Conservation (phyloP, 345 rosid species). For the Camelina sativa region DNA sequence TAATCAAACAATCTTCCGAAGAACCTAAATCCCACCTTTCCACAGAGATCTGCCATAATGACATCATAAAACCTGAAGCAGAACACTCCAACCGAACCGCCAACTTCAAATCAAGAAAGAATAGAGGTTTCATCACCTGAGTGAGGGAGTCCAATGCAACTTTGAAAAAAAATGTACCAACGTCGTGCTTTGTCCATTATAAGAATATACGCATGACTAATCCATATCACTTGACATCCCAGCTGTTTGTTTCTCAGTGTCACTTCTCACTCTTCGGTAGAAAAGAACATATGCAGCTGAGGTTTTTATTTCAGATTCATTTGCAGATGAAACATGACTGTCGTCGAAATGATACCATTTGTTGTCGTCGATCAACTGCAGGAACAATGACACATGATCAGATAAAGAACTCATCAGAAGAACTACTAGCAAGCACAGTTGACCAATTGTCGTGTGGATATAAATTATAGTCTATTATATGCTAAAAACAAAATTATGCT, state of each 20-base stretch:
- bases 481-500: neutral
- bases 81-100: slow-evolving; percentile 24
- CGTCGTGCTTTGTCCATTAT: neutral
- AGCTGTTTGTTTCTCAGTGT: slow-evolving; percentile 33
- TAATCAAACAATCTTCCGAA: neutral
- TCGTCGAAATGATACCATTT: slow-evolving; percentile 97
- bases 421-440: no score
- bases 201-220: slow-evolving; percentile 12
- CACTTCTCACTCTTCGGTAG: slow-evolving; percentile 69
- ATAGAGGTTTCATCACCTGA: slow-evolving; percentile 27
- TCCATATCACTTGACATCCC: slow-evolving; percentile 33
- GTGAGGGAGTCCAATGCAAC: neutral
- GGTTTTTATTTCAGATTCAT: slow-evolving; percentile 74
- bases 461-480: no score
- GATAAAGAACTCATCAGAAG: neutral
- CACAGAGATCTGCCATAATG: slow-evolving; percentile 9
- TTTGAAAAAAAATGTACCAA: neutral
- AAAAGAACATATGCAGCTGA: slow-evolving; percentile 89
- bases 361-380: slow-evolving; percentile 87
- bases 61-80: slow-evolving; percentile 17
- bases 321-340: slow-evolving; percentile 71
- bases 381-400: slow-evolving; percentile 24
- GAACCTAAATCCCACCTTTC: slow-evolving; percentile 11
- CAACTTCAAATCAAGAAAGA: slow-evolving; percentile 16
- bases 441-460: no score